Percentiles rank a stretch among this genome's conserved stretches.
Evolutionary conservation across 768 basidiomycete species (phyloP).

Genomic region (Podaxis sp.): DNA sequence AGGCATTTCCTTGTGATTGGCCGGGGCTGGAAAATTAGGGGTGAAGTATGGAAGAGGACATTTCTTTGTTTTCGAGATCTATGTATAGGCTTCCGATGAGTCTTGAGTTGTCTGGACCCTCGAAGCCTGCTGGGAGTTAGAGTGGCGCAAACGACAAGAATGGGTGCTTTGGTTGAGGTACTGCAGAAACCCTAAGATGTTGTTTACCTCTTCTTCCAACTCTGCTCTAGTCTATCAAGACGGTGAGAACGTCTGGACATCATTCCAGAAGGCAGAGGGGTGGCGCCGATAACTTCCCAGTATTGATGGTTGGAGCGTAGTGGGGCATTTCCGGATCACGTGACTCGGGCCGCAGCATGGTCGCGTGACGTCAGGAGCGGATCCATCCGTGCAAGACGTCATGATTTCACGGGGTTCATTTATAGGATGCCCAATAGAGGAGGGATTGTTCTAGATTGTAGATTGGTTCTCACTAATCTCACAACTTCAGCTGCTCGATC

Average conservation of each 20-base stretch:
- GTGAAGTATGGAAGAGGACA: conserved; percentile 1
- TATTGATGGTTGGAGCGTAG: not conserved
- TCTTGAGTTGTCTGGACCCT: not conserved
- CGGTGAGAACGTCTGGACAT: not conserved
- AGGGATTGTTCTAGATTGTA: not conserved
- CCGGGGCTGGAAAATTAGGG: conserved; percentile 16
- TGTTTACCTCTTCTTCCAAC: not conserved
- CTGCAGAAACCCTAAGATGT: not conserved
- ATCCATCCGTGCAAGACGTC: conserved; percentile 20
- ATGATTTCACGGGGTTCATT: conserved; percentile 17
- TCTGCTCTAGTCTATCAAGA: not conserved
- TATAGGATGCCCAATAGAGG: not conserved
- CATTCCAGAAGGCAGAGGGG: not conserved
- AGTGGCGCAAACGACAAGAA: conserved; percentile 4
- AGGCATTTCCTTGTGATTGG: conserved; percentile 22
- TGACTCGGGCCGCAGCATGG: not conserved
- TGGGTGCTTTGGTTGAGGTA: not conserved
- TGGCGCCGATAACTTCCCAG: not conserved
- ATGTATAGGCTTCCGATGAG: conserved; percentile 1
- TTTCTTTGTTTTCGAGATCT: conserved; percentile 4
- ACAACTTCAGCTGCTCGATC: conserved; percentile 2
- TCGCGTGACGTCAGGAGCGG: conserved; percentile 24
- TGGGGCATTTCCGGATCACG: conserved; percentile 1
- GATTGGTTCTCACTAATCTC: conserved; percentile 3
- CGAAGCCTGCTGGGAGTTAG: conserved; percentile 1